These are phyloP conservation scores for Eutrema salsugineum DNA, from an alignment of 441 rosid species.

Conservation along the genomic window DNA sequence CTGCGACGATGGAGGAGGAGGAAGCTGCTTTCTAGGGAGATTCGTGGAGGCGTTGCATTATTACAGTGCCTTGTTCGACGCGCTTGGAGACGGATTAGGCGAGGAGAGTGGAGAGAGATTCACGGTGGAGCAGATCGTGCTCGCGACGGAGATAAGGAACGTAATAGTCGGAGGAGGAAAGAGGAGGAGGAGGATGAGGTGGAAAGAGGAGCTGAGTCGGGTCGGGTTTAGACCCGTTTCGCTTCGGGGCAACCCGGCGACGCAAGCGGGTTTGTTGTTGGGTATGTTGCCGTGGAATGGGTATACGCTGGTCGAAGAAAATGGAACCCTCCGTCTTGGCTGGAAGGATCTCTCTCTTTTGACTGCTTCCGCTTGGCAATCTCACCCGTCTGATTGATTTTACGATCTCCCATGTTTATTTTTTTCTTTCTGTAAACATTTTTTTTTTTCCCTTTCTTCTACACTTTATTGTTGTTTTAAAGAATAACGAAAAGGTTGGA, in stretches of 20 bases:
- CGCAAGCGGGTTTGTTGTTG: slow-evolving; percentile 73
- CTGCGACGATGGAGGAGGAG: slow-evolving; percentile 31
- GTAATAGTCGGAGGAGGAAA: slow-evolving; percentile 58
- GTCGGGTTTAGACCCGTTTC: slow-evolving; percentile 71
- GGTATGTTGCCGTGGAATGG: slow-evolving; percentile 93
- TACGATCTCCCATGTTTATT: neutral
- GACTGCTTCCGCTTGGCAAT: slow-evolving; percentile 80
- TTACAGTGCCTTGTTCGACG: slow-evolving; percentile 86
- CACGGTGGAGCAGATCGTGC: slow-evolving; percentile 80
- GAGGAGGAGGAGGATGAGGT: slow-evolving; percentile 48
- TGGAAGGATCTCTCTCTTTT: slow-evolving; percentile 88
- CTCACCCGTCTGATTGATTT: slow-evolving; percentile 52
- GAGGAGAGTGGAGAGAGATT: slow-evolving; percentile 70
- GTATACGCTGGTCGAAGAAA: slow-evolving; percentile 71
- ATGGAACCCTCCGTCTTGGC: slow-evolving; percentile 70
- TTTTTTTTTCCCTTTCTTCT: neutral
- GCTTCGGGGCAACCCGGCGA: slow-evolving; percentile 75
- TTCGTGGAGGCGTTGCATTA: slow-evolving; percentile 92
- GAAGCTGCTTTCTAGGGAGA: slow-evolving; percentile 62
- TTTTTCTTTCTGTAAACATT: neutral
- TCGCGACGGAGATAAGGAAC: slow-evolving; percentile 80
- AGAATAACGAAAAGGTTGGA: neutral
- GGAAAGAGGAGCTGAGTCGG: slow-evolving; percentile 67
- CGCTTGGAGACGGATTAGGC: slow-evolving; percentile 67
- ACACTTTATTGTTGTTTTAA: neutral